Evolutionary conservation across 345 rosid species (phyloP), one percentile per base, ranked within the genome.

Genomic region (Raphanus sativus): DNA sequence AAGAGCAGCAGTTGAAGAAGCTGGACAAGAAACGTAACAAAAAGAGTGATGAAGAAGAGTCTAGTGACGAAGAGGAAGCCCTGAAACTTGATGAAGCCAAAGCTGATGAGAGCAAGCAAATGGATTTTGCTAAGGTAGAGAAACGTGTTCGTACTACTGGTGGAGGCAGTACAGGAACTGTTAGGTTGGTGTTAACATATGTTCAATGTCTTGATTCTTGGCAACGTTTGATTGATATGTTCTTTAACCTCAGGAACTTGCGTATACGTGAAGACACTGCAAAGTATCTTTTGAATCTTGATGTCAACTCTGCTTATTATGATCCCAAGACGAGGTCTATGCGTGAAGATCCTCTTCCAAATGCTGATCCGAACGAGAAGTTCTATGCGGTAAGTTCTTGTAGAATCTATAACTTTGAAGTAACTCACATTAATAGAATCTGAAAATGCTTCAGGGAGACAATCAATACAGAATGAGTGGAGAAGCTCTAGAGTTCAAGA

Each of bases 141-240:
- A 93, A 93, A 84, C 92, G 98, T 86, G 98, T 91, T 12, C 87
- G 97, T 13, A 91, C 96, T 12, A 89, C 97, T 0, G 96, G 98
- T 17, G 94, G 98, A 79, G 98, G 98, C 12, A 91, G 94, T 84
- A 93, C 94, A 1, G 97, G 96, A 86, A 93, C 92, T 55, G 97
- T 93, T 28, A 88, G 62, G 62, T 58, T 58, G 2, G 62, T 58
- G 62, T 58, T 25, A 1, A 60, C 5, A 12, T 12, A 12, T 60
- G 8, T 26, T 58, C 2, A 25, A 12, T 59, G 16, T 5, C 6
- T 28, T 60, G 64, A 28, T 60, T 28, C 17, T 60, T 28, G 17
- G 36, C 36, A 28, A 60, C 28, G 36, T 6, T 60, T 13, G 36
- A 60, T 28, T 28, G 64, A 29, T 60, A 60, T 60, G 34, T 60